Percentiles rank a stretch among this genome's conserved stretches.
These are phyloP conservation scores for Gentiana macrophylla DNA, from an alignment of 257 asterid species.

Conservation along the genomic window DNA sequence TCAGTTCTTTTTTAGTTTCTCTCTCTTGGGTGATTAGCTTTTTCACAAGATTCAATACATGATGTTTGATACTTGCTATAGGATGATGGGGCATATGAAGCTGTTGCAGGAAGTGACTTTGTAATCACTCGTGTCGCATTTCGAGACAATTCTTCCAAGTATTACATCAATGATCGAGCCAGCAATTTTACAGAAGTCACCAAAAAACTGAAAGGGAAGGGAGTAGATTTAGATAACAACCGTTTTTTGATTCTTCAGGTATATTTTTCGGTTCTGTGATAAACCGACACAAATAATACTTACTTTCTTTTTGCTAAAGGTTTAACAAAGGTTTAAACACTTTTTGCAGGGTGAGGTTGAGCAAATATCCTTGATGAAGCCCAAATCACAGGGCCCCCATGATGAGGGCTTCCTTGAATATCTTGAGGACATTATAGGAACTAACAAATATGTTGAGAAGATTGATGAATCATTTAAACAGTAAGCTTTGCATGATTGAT, in stretches of 20 bases:
- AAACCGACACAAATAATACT: background rate
- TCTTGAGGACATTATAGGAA: constrained; percentile 96
- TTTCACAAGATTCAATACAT: background rate
- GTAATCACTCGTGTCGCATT: constrained; percentile 78
- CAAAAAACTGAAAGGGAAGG: constrained; percentile 83
- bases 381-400: constrained; percentile 96
- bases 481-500: constrained; percentile 30
- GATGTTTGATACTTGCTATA: constrained; percentile 15
- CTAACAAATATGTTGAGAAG: constrained; percentile 87
- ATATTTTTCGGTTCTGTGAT: background rate
- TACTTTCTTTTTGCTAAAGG: too few species aligned
- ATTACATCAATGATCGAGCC: constrained; percentile 54
- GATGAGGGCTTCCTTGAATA: constrained; percentile 99
- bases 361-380: constrained; percentile 96
- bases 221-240: constrained; percentile 92
- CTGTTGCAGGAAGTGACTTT: constrained; percentile 78
- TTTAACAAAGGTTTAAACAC: background rate
- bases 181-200: constrained; percentile 98
- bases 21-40: background rate
- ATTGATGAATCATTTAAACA: constrained; percentile 85
- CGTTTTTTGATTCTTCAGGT: constrained; percentile 98
- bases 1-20: background rate
- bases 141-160: constrained; percentile 88
- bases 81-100: constrained; percentile 82
- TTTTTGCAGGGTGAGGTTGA: constrained; percentile 94